phyloP scores from a whole-genome alignment of 495 filamentous ascomycete genomes.

The Podospora tetraspora region DNA sequence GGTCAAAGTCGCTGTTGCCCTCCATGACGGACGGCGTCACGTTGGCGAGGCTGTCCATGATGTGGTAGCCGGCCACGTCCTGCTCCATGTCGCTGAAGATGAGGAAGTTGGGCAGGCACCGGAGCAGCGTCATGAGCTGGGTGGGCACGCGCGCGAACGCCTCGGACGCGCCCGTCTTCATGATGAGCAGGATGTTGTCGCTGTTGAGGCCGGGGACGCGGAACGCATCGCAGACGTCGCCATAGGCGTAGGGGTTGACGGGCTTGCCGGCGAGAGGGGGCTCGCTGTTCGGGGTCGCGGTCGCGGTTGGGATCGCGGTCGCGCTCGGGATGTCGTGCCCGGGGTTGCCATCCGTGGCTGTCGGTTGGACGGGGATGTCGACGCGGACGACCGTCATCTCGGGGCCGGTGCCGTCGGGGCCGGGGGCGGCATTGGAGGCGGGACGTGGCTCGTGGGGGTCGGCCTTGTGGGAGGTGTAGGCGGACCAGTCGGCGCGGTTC shows the following conservation, averaged over 20 bases:
- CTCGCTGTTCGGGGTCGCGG: not conserved
- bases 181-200: conserved; percentile 40
- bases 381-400: not conserved
- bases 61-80: conserved; percentile 40
- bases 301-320: not conserved
- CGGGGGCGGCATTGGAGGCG: conserved; percentile 8
- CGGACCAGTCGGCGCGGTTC: conserved; percentile 25
- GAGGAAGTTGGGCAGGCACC: conserved; percentile 49
- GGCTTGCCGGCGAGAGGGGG: not conserved
- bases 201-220: conserved; percentile 25
- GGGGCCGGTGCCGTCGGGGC: not conserved
- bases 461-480: conserved; percentile 15
- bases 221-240: conserved; percentile 30
- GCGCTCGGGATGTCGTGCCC: not conserved
- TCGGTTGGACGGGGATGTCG: conserved; percentile 5
- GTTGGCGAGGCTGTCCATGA: conserved; percentile 50
- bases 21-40: conserved; percentile 33
- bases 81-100: conserved; percentile 56
- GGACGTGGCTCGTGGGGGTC: conserved; percentile 22
- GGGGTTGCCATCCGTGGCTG: not conserved
- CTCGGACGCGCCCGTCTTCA: conserved; percentile 56
- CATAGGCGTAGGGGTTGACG: conserved; percentile 7
- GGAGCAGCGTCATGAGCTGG: conserved; percentile 50
- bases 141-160: conserved; percentile 48
- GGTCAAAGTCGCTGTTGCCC: conserved; percentile 47